These are phyloP conservation scores for Beauveria pseudobassiana DNA, from an alignment of 2,329 filamentous ascomycete genomes.

Conservation along the genomic window DNA sequence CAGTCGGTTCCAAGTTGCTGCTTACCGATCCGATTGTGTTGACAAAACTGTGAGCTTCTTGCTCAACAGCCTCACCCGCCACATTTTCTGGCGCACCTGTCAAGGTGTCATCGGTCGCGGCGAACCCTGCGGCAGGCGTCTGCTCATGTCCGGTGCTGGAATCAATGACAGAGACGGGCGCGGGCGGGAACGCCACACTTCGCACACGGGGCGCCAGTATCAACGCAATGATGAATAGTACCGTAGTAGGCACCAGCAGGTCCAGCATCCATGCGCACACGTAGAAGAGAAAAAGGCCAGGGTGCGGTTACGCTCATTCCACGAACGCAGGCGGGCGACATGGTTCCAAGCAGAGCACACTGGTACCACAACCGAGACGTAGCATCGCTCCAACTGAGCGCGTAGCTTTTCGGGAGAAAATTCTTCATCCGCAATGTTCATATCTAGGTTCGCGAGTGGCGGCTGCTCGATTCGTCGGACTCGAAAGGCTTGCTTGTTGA, in stretches of 20 bases:
- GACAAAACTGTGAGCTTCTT: constrained; percentile 71
- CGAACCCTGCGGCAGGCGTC: constrained; percentile 63
- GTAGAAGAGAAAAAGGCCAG: constrained; percentile 46
- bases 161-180: constrained; percentile 63
- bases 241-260: constrained; percentile 52
- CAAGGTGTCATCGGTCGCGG: constrained; percentile 64
- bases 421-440: constrained; percentile 71
- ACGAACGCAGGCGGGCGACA: constrained; percentile 64
- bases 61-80: constrained; percentile 71
- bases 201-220: constrained; percentile 57
- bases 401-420: constrained; percentile 75
- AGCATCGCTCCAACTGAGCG: constrained; percentile 67
- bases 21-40: constrained; percentile 44
- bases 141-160: constrained; percentile 60
- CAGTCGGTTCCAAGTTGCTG: no score
- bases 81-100: constrained; percentile 74
- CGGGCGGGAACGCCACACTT: constrained; percentile 60
- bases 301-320: constrained; percentile 64
- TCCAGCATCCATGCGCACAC: constrained; percentile 61
- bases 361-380: constrained; percentile 65
- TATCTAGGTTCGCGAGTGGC: constrained; percentile 60
- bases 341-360: constrained; percentile 60
- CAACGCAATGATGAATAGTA: constrained; percentile 50
- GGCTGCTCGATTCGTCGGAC: constrained; percentile 55
- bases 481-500: constrained; percentile 62